A percentile compares a stretch with the other conserved stretches of the same genome.
Conservation (phyloP, 176 grass and related monocot species). For the Bothriochloa decipiens region DNA sequence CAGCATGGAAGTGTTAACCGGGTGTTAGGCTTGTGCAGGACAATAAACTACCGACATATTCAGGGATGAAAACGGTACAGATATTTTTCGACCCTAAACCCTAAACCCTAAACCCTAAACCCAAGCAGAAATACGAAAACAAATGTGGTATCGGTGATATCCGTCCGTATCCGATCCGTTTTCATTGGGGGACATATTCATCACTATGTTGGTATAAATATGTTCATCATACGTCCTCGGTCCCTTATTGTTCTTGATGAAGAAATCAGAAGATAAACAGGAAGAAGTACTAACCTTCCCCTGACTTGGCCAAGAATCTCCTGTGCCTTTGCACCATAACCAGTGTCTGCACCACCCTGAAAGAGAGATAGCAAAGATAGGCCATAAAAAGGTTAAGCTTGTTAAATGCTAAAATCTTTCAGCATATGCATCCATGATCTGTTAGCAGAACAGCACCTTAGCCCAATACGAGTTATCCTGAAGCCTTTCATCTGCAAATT, state of each 20-base stretch:
- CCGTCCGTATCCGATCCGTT: too few species aligned
- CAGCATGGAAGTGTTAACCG: neutral
- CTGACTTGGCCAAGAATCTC: constrained; percentile 94
- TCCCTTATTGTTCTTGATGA: neutral
- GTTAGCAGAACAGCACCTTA: constrained; percentile 55
- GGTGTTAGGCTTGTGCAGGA: neutral
- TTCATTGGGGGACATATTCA: neutral
- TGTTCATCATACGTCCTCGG: neutral
- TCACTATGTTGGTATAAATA: neutral
- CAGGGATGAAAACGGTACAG: too few species aligned
- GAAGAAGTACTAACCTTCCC: constrained; percentile 62
- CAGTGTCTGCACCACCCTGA: constrained; percentile 75
- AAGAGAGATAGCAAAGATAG: neutral
- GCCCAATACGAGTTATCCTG: constrained; percentile 97
- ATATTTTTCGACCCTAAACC: too few species aligned
- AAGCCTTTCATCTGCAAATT: constrained; percentile 77
- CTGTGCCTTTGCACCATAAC: constrained; percentile 94
- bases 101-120: too few species aligned
- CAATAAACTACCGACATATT: neutral
- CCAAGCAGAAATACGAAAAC: too few species aligned
- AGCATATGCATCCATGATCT: neutral
- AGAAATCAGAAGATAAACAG: neutral
- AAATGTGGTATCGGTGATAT: too few species aligned
- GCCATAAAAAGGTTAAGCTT: neutral
- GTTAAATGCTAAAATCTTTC: neutral